A percentile compares a stretch with the other conserved stretches of the same genome.
phyloP scores from a whole-genome alignment of 106 monocot genomes.

The Acorus calamus region DNA sequence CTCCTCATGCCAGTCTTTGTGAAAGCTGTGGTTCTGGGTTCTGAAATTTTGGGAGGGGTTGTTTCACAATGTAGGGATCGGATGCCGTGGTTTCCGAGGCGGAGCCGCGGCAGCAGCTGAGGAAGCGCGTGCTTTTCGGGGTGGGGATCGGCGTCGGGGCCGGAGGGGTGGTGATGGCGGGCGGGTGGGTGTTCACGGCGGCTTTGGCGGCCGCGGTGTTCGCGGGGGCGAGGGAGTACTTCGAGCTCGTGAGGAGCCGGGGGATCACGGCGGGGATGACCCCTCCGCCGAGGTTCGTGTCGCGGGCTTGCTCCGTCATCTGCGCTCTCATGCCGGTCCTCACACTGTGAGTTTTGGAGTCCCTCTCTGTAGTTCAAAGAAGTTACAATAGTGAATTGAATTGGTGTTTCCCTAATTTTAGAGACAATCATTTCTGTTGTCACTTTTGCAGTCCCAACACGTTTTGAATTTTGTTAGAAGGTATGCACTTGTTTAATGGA shows the following conservation, averaged over 20 bases:
- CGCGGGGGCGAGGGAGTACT: slow-evolving; percentile 65
- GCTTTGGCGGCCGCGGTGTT: slow-evolving; percentile 56
- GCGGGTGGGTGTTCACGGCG: slow-evolving; percentile 76
- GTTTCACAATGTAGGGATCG: slow-evolving; percentile 7
- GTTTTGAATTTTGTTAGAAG: too few relatives aligned
- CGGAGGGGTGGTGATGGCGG: slow-evolving; percentile 59
- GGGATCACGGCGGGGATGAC: slow-evolving; percentile 69
- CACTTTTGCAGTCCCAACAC: too few relatives aligned
- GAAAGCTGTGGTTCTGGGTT: slow-evolving; percentile 1
- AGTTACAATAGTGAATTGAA: too few relatives aligned
- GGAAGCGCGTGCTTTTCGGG: slow-evolving; percentile 68
- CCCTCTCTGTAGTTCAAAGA: neutral
- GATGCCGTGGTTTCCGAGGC: slow-evolving; percentile 15
- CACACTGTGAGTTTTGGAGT: slow-evolving; percentile 52
- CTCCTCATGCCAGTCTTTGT: neutral
- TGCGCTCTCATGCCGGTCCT: slow-evolving; percentile 72
- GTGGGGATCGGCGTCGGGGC: slow-evolving; percentile 62
- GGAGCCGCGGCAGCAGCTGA: slow-evolving; percentile 32
- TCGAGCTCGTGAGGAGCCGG: slow-evolving; percentile 69
- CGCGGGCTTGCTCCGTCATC: slow-evolving; percentile 69
- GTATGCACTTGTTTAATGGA: too few relatives aligned
- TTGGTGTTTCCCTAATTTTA: too few relatives aligned
- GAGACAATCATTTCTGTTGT: too few relatives aligned
- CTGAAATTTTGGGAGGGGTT: neutral
- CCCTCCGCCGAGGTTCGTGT: slow-evolving; percentile 87